A percentile compares a stretch with the other conserved stretches of the same genome.
These are phyloP conservation scores for Curvularia sp. DNA, from an alignment of 2,329 filamentous ascomycete genomes.

Conservation along the genomic window DNA sequence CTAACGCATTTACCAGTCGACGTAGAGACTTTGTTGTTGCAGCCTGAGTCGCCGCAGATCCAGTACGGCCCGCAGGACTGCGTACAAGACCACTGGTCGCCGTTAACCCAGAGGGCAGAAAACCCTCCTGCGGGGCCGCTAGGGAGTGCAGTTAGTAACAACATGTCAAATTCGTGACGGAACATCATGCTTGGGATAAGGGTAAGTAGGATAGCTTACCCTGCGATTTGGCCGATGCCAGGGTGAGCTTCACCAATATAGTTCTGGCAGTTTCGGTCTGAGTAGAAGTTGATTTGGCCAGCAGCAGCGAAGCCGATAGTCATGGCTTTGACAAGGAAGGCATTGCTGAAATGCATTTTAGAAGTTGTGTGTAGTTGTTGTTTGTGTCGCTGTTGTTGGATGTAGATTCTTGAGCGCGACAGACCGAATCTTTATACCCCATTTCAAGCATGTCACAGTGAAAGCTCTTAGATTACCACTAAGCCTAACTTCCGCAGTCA, in stretches of 20 bases:
- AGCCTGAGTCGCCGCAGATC: conserved; percentile 26
- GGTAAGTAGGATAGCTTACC: conserved; percentile 10
- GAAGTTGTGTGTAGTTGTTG: neutral
- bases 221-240: conserved; percentile 12
- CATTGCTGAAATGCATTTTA: conserved; percentile 10
- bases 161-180: neutral
- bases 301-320: conserved; percentile 16
- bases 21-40: conserved; percentile 16
- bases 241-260: conserved; percentile 27
- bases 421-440: neutral
- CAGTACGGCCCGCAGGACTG: conserved; percentile 24
- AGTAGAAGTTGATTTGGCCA: conserved; percentile 32
- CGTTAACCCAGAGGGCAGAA: conserved; percentile 27
- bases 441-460: neutral
- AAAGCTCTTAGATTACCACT: neutral
- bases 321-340: conserved; percentile 14
- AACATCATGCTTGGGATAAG: neutral
- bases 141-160: neutral
- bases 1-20: conserved; percentile 17
- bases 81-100: conserved; percentile 23
- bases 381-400: neutral
- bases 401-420: neutral
- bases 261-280: conserved; percentile 27
- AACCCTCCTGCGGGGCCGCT: conserved; percentile 29
- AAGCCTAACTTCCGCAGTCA: neutral